Evolutionary conservation across 495 filamentous ascomycete genomes (phyloP).

Genomic region (Talaromyces ruber): DNA sequence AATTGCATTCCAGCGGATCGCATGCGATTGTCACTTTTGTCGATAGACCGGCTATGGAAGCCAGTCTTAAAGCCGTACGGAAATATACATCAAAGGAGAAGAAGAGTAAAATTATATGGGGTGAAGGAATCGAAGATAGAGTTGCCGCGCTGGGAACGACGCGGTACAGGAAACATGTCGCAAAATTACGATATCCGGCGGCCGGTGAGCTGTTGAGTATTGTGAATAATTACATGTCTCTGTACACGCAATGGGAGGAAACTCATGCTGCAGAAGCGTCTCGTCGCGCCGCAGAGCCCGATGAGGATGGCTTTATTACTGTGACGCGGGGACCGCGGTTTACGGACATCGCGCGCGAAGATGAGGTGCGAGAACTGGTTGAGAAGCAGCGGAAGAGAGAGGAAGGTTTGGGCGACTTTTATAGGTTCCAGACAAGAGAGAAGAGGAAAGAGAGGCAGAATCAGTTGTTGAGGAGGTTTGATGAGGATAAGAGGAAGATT

Average conservation of each 20-base stretch:
- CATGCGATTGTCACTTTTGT: conserved; percentile 76
- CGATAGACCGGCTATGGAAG: conserved; percentile 64
- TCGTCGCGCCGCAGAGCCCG: conserved; percentile 62
- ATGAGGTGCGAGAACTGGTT: conserved; percentile 63
- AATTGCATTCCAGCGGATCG: conserved; percentile 60
- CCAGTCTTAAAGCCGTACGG: conserved; percentile 62
- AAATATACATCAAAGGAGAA: conserved; percentile 39
- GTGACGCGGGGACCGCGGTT: conserved; percentile 68
- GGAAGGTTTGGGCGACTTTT: conserved; percentile 69
- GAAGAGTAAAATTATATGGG: conserved; percentile 44
- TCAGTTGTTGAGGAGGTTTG: conserved; percentile 49
- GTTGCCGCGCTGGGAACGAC: conserved; percentile 48
- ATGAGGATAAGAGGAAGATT: conserved; percentile 46
- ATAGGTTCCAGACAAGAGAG: conserved; percentile 88
- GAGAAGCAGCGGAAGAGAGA: conserved; percentile 66
- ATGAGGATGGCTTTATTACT: conserved; percentile 93
- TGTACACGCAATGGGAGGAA: conserved; percentile 58
- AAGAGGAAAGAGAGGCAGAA: conserved; percentile 74
- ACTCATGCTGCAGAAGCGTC: conserved; percentile 55
- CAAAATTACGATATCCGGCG: conserved; percentile 60
- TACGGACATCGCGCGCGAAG: conserved; percentile 63
- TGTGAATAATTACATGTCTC: conserved; percentile 74
- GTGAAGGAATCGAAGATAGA: conserved; percentile 45
- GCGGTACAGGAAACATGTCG: conserved; percentile 57
- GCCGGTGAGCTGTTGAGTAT: conserved; percentile 52